A percentile compares a stretch with the other conserved stretches of the same genome.
Evolutionary conservation across 345 rosid genomes (phyloP).

Genomic region (Gossypium mustelinum): DNA sequence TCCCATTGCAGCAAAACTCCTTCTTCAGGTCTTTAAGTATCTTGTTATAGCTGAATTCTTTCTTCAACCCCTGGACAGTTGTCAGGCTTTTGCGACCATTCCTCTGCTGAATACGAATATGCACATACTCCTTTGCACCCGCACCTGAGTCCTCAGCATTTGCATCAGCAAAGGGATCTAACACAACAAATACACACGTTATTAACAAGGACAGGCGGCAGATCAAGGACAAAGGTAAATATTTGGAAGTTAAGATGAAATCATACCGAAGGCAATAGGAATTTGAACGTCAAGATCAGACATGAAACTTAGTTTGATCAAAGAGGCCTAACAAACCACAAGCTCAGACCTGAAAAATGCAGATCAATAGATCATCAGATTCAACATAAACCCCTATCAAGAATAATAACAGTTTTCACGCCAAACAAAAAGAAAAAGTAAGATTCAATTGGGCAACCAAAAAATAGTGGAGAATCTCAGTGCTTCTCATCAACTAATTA

Average conservation of each 20-base stretch:
- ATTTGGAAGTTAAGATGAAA: background rate
- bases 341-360: background rate
- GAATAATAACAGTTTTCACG: background rate
- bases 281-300: constrained; percentile 17
- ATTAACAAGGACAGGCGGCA: background rate
- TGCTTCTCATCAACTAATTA: no score
- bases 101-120: constrained; percentile 4
- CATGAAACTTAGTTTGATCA: constrained; percentile 5
- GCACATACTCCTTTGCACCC: constrained; percentile 1
- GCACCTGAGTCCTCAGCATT: constrained; percentile 19
- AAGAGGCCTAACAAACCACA: constrained; percentile 9
- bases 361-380: background rate
- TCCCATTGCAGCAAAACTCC: constrained; percentile 75
- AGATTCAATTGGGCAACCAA: no score
- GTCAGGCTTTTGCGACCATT: constrained; percentile 10
- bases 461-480: no score
- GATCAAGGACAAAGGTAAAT: background rate
- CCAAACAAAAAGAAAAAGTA: background rate
- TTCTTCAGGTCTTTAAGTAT: constrained; percentile 8
- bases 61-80: constrained; percentile 10
- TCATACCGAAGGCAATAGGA: constrained; percentile 61
- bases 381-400: background rate
- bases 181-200: background rate
- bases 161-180: constrained; percentile 77
- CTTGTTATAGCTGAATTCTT: constrained; percentile 11